Evolutionary conservation across 345 rosid genomes (phyloP).

Genomic region (Ceriops decandra): DNA sequence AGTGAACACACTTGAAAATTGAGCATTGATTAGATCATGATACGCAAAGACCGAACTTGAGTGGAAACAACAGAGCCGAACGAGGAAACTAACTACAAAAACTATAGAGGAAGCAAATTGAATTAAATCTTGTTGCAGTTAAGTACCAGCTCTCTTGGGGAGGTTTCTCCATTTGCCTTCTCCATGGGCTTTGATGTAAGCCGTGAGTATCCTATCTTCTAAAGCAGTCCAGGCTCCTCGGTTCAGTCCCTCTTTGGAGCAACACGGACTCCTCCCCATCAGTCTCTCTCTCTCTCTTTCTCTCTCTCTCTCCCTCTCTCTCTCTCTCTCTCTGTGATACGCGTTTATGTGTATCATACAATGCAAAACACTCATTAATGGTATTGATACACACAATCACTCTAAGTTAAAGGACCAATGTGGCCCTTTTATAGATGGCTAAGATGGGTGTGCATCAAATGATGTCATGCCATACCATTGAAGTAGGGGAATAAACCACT

Average conservation of each 20-base stretch:
- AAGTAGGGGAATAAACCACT: too few relatives aligned
- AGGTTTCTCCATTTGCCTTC: slow-evolving; percentile 17
- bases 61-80: too few relatives aligned
- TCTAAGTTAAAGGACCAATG: too few relatives aligned
- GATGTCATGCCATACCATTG: too few relatives aligned
- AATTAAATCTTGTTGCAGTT: background rate
- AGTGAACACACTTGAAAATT: too few relatives aligned
- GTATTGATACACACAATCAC: too few relatives aligned
- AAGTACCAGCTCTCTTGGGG: slow-evolving; percentile 8
- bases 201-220: slow-evolving; percentile 5
- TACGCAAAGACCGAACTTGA: background rate
- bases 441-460: too few relatives aligned
- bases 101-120: background rate
- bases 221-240: slow-evolving; percentile 12
- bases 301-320: background rate
- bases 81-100: too few relatives aligned
- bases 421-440: too few relatives aligned
- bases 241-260: slow-evolving; percentile 22
- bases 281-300: background rate
- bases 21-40: too few relatives aligned
- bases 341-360: too few relatives aligned
- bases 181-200: slow-evolving; percentile 13
- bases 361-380: too few relatives aligned
- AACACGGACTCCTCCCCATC: slow-evolving; percentile 8
- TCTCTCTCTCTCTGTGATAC: background rate